Percentiles rank a stretch among this genome's conserved stretches.
Conservation (phyloP, 208 protist genomes). For the Acanthamoeba triangularis region DNA sequence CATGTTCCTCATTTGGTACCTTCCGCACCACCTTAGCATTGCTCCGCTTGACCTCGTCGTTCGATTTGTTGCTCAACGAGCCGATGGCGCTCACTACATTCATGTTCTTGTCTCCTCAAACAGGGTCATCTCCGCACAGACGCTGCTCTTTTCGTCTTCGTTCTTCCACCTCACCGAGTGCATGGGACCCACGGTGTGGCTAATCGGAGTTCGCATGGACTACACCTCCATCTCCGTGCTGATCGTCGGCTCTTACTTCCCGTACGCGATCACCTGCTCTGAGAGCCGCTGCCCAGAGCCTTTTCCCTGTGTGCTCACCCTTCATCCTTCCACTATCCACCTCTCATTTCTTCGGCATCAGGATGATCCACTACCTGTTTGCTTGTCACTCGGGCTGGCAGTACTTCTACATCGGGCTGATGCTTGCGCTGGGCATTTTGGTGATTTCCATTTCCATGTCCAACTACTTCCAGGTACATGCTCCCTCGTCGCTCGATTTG, state of each 20-base stretch:
- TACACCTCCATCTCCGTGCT: conserved; percentile 68
- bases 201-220: conserved; percentile 59
- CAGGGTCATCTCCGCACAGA: conserved; percentile 60
- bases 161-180: conserved; percentile 67
- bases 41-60: background rate
- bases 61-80: background rate
- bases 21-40: too few species aligned
- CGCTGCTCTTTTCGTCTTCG: conserved; percentile 30
- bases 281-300: background rate
- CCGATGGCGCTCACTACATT: background rate
- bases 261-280: background rate
- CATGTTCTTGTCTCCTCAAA: background rate
- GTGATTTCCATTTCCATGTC: conserved; percentile 54
- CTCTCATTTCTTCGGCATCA: background rate
- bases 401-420: conserved; percentile 51
- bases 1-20: conserved; percentile 63
- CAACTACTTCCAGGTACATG: conserved; percentile 28
- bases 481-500: background rate
- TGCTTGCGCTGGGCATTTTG: background rate
- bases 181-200: background rate
- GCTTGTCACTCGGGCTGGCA: background rate
- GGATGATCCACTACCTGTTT: conserved; percentile 67
- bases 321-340: background rate
- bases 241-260: conserved; percentile 69
- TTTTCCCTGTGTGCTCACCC: background rate